Base-by-base conservation (phyloP, 176 grass and related monocot genomes). In the Echinochloa phyllopogon region DNA sequence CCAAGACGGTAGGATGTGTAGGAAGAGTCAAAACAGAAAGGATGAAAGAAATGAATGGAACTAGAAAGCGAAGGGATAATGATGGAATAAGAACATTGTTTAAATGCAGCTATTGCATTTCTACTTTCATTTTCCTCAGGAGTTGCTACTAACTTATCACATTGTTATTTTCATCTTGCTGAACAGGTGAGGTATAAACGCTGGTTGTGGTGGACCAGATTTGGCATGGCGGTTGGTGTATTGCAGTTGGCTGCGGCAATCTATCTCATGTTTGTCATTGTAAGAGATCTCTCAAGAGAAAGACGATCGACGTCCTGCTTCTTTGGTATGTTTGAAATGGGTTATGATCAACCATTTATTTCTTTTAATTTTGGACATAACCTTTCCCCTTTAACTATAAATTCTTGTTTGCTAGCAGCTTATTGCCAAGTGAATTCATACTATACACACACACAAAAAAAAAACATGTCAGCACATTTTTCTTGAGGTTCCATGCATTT, bases 141-240 rank as follows among this genome's bases (percentile, higher is more conserved):
- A 59, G 4, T 72, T 57, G 45, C 45, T 79, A n/a, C 47, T 51
- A 55, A 47, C 44, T 69, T 84, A 24, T 74, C 14, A 27, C 64
- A 68, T 72, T 69, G 33, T 20, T 62, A 84, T 17, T 63, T 75
- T 65, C 78, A 83, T 77, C 88, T 75, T 85, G 61, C 75, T 83
- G 60, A 90, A 63, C 86, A 98, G 96, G 76, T 98, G 86, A 95
- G 89, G 82, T 98, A 98, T 78, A 98, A 86, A 90, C 72, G 84
- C 65, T 98, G 93, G 96, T 87, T 98, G 42, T 98, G 90, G 85
- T 98, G 96, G 93, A 94, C 93, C 60, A 92, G 96, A 95, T 94
- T 95, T 64, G 93, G 93, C 33, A 89, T 95, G 91, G 77, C 69
- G 9, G 86, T 98, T 62, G 92, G 93, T 87, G 96, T 79, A 33